Base-by-base conservation (phyloP, 2,329 filamentous ascomycete species). In the Nothopassalora personata region DNA sequence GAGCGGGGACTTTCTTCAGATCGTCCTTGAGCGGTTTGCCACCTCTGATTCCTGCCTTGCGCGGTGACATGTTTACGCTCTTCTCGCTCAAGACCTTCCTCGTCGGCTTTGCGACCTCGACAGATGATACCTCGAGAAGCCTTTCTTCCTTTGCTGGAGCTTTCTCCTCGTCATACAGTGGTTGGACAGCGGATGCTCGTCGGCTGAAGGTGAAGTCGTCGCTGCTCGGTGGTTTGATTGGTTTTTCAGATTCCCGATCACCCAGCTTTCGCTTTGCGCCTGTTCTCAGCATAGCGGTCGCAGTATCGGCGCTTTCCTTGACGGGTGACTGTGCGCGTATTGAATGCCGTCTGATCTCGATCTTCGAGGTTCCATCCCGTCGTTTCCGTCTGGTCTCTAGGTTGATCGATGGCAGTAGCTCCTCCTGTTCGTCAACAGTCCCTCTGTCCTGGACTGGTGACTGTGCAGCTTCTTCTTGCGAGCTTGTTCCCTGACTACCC, bases 221-320 rank as follows among this genome's bases (percentile, higher is more conserved):
- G 47, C 70, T 68, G 15, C 61, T 63, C 1, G 64, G 64, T 7
- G 69, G 68, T 28, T 64, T 67, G 31, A 63, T 67, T 3, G 64
- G 51, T 28, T 78, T 77, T 19, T 81, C 79, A 5, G 77, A 77
- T 43, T 84, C 81, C 45, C 80, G 75, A 18, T 80, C 76, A 57
- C 76, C 80, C 54, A 85, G 77, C 67, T 86, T 85, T 52, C 83
- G 77, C 71, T 86, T 85, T 27, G 80, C 76, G 18, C 80, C 81
- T 53, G 77, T 77, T 53, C 77, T 77, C 3, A 76, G 65, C 31
- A 71, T 70, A 4, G 71, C 64, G 45, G 66, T 64, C 31, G 61
- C 73, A 50, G 61, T 69, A 55, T 67, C 66, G 18, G 68, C 67
- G 23, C 75, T 73, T 2, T 71, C 64, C 45, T 75, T 74, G 19